Evolutionary conservation across 352 stramenopile genomes (phyloP).

Genomic region (Discostella stelligera): DNA sequence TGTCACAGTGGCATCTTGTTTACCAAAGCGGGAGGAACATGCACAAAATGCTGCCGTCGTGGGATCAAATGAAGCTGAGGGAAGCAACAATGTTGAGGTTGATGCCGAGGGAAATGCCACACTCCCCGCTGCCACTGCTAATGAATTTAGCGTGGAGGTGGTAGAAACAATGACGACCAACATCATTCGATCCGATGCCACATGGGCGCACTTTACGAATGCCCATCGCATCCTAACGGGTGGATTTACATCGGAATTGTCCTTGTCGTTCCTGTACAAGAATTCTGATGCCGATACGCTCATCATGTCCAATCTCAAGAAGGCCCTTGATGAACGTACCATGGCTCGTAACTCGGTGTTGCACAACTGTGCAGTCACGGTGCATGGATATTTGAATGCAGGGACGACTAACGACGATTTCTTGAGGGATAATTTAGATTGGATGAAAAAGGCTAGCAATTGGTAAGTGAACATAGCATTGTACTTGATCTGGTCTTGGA

Average conservation of each 20-base stretch:
- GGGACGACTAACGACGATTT: conserved; percentile 98
- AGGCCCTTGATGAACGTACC: conserved; percentile 87
- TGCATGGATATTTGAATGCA: conserved; percentile 95
- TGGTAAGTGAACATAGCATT: conserved; percentile 79
- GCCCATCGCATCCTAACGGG: conserved; percentile 53
- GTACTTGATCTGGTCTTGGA: conserved; percentile 9
- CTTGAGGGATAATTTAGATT: conserved; percentile 97
- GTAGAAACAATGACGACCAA: neutral
- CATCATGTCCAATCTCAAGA: conserved; percentile 95
- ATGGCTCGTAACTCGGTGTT: conserved; percentile 90
- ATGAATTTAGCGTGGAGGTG: neutral
- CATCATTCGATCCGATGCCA: conserved; percentile 25
- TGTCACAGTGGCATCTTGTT: conserved; percentile 88
- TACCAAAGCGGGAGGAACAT: conserved; percentile 73
- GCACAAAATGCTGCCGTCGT: conserved; percentile 38
- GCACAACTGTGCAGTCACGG: conserved; percentile 95
- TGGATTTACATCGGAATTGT: conserved; percentile 90
- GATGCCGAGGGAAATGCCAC: conserved; percentile 7
- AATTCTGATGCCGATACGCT: conserved; percentile 89
- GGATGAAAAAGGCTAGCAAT: conserved; percentile 97
- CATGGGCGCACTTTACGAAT: conserved; percentile 35
- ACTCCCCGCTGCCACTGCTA: neutral
- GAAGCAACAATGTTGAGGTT: conserved; percentile 8
- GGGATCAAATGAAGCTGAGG: conserved; percentile 41
- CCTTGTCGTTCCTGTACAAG: conserved; percentile 92